These are phyloP conservation scores for Cystofilobasidium capitatum DNA, from an alignment of 768 basidiomycete genomes.

Conservation along the genomic window DNA sequence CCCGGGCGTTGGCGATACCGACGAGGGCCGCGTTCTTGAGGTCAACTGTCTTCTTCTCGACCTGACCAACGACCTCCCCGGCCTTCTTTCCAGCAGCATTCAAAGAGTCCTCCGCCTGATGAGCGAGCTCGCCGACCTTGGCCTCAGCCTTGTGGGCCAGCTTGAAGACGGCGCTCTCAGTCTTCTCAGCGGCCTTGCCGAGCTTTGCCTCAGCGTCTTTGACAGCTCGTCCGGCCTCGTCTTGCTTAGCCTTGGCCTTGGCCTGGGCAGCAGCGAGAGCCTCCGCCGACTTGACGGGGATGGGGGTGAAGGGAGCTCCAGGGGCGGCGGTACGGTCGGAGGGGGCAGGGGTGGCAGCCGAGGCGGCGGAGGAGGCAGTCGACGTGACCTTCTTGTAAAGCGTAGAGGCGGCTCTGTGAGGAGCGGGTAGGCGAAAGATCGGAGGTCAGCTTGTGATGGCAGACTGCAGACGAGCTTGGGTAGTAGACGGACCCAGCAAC, in stretches of 20 bases:
- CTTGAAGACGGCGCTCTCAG: conserved; percentile 7
- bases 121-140: conserved; percentile 28
- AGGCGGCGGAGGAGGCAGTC: conserved; percentile 1
- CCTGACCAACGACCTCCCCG: conserved; percentile 35
- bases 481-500: conserved; percentile 26
- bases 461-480: conserved; percentile 36
- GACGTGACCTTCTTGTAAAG: conserved; percentile 10
- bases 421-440: conserved; percentile 8
- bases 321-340: conserved; percentile 15
- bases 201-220: conserved; percentile 19
- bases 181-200: conserved; percentile 11
- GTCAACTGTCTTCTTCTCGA: conserved; percentile 43
- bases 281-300: conserved; percentile 6
- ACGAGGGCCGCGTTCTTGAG: conserved; percentile 37
- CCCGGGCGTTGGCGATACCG: conserved; percentile 25
- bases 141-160: conserved; percentile 31
- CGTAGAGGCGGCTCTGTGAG: conserved; percentile 9
- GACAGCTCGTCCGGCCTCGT: background rate
- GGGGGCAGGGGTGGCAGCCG: background rate
- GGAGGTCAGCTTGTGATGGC: conserved; percentile 28
- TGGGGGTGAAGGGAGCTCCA: conserved; percentile 14
- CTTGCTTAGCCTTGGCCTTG: background rate
- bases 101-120: conserved; percentile 28
- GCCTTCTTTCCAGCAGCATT: conserved; percentile 28
- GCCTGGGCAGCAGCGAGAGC: background rate